Evolutionary conservation across 805 yeast genomes (phyloP).

Genomic region (Barnettozyma vustinii): DNA sequence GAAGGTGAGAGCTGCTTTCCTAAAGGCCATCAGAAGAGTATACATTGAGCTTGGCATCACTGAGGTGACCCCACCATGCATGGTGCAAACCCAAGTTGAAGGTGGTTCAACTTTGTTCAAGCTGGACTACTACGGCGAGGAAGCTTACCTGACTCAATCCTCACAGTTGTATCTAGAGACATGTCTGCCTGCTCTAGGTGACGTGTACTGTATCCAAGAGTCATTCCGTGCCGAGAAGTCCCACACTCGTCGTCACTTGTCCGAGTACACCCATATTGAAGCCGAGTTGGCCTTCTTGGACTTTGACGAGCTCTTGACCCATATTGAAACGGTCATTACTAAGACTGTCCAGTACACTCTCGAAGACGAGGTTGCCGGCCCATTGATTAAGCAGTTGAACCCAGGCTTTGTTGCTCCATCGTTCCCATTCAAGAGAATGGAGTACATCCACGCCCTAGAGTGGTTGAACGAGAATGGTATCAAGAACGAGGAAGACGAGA

Average conservation of each 20-base stretch:
- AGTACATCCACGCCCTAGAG: slow-evolving; percentile 82
- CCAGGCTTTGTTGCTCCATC: slow-evolving; percentile 82
- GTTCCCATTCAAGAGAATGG: slow-evolving; percentile 86
- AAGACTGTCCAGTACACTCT: slow-evolving; percentile 67
- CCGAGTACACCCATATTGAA: slow-evolving; percentile 96
- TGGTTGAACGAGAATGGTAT: slow-evolving; percentile 97
- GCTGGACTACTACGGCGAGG: slow-evolving; percentile 93
- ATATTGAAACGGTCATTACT: slow-evolving; percentile 76
- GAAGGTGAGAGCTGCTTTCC: slow-evolving; percentile 85
- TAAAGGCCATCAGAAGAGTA: slow-evolving; percentile 70
- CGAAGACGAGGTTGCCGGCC: slow-evolving; percentile 90
- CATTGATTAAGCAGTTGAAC: slow-evolving; percentile 84
- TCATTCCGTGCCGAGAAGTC: slow-evolving; percentile 99
- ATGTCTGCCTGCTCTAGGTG: slow-evolving; percentile 92
- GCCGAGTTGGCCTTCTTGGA: slow-evolving; percentile 84
- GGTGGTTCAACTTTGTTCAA: slow-evolving; percentile 97
- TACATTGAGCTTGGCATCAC: slow-evolving; percentile 67
- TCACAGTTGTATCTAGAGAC: slow-evolving; percentile 97
- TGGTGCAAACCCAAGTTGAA: slow-evolving; percentile 99
- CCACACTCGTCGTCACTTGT: slow-evolving; percentile 95
- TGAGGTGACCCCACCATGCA: slow-evolving; percentile 98
- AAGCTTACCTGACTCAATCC: slow-evolving; percentile 93
- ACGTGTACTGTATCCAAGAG: slow-evolving; percentile 95
- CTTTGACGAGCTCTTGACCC: slow-evolving; percentile 81
- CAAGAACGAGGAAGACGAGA: slow-evolving; percentile 90